These are phyloP conservation scores for Picochlorum sp. DNA, from an alignment of 139 green algal genomes.

Conservation along the genomic window DNA sequence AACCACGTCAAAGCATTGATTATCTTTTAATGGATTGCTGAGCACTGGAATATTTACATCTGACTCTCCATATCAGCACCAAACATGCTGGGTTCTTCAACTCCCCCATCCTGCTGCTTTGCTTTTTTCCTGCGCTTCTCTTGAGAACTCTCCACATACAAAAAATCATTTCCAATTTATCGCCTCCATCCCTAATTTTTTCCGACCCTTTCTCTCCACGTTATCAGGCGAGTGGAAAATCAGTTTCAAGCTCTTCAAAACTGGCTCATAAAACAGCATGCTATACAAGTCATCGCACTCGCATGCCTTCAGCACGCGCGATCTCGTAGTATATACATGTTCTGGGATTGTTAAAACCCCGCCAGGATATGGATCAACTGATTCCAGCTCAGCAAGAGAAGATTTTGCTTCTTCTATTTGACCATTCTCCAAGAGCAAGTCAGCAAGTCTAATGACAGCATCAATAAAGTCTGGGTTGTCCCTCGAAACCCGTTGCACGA, in stretches of 20 bases:
- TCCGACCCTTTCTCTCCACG: not conserved
- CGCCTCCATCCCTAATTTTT: not conserved
- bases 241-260: conserved; percentile 6
- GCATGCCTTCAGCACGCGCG: conserved; percentile 3
- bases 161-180: conserved; percentile 1
- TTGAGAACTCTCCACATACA: not conserved
- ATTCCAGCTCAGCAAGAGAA: not conserved
- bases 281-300: conserved; percentile 22
- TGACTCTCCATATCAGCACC: not conserved
- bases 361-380: not conserved
- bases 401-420: conserved; percentile 44
- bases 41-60: not conserved
- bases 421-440: conserved; percentile 71
- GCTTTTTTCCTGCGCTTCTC: not conserved
- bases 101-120: not conserved
- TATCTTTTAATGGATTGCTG: conserved; percentile 1
- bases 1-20: conserved; percentile 1
- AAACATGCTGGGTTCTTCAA: not conserved
- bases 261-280: conserved; percentile 15
- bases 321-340: not conserved
- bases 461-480: conserved; percentile 39
- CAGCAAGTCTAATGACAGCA: conserved; percentile 68
- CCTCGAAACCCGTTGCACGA: conserved; percentile 9
- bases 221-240: not conserved
- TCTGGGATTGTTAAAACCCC: not conserved